Evolutionary conservation across 148 eudicot species (phyloP), one percentile per base, ranked within the genome.

Genomic region (Amaranthus cruentus): DNA sequence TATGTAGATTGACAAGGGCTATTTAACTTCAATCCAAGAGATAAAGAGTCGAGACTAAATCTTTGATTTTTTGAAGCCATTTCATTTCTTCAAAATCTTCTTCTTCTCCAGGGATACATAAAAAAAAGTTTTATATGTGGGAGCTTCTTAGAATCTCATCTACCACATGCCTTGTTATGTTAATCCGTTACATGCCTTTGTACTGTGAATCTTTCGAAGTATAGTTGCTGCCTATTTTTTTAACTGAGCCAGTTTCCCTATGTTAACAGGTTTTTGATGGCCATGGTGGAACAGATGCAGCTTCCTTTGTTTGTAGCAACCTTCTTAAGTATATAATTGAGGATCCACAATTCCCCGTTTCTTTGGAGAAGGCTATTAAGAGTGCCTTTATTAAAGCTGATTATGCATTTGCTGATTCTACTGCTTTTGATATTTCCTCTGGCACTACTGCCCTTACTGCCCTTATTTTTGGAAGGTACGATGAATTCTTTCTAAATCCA

Each of bases 271-370:
- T 92, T 58, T 92, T 90, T 83, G 98, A 92, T 81, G 98, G 98
- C 18, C 98, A 92, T 72, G 98, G 96, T 71, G 98, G 98, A 71
- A 80, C 78, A 42, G 98, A 92, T 81, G 98, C 98, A 2, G 96
- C 96, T 55, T 84, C 85, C 15, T 92, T 84, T 81, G 81, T 86
- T 68, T 77, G 85, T 84, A 83, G 78, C 52, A 90, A 90, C 81
- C 84, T 92, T 44, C 88, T 92, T 10, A 85, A 86, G 73, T 88
- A 85, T 69, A 88, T 92, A 47, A 74, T 83, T 58, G 91, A 92
- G 69, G 96, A 92, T 72, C 78, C 88, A 21, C 83, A 88, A 59
- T 92, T 92, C 58, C 89, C 91, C 44, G 60, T 72, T 18, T 83
- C 89, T 65, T 74, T 87, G 44, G 85, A 86, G 75, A 85, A 83